Base-by-base conservation (phyloP, 2,329 filamentous ascomycete genomes). In the Claviceps sp. region DNA sequence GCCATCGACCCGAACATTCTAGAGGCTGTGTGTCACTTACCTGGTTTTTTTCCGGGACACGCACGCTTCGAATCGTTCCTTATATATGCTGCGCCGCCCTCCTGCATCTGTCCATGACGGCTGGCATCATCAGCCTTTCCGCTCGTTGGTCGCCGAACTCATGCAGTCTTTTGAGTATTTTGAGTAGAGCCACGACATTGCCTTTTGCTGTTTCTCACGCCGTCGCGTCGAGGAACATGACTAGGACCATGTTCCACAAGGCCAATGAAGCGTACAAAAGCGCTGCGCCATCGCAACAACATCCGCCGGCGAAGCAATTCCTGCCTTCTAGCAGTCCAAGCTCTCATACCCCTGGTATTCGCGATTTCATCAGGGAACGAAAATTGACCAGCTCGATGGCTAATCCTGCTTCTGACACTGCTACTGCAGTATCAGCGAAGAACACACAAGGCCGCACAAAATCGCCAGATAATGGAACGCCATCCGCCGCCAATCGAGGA, bases 261-360 rank as follows among this genome's bases (percentile, higher is more conserved):
- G 57, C 56, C 16, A 47, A 41, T n/a, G 51, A 53, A 44, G 40
- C 38, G 22, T 51, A 50, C 47, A 52, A 54, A 34, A 51, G 50
- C 17, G 46, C 52, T 65, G 68, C 70, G 54, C 66, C 65, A 52
- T 59, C 63, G 55, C 60, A 66, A 10, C 66, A 66, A 49, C 57
- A 61, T 8, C 57, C 63, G 47, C 62, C 77, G 44, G 65, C 70
- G 4, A 79, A 81, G 62, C 71, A 77, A 53, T 66, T 77, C 16
- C 78, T 82, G 56, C 73, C 77, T 4, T 80, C 80, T 1, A 81
- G 75, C 64, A 81, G 73, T 57, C 74, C 76, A 13, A 66, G 63
- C 44, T 62, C 68, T 26, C 56, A 64, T 10, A 69, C 72, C 62
- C 65, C 66, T 41, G 74, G 74, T 54, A 76, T 82, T 57, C 65